A percentile compares a stretch with the other conserved stretches of the same genome.
Evolutionary conservation across 805 yeast species (phyloP).

Genomic region (Lachancea sp.): DNA sequence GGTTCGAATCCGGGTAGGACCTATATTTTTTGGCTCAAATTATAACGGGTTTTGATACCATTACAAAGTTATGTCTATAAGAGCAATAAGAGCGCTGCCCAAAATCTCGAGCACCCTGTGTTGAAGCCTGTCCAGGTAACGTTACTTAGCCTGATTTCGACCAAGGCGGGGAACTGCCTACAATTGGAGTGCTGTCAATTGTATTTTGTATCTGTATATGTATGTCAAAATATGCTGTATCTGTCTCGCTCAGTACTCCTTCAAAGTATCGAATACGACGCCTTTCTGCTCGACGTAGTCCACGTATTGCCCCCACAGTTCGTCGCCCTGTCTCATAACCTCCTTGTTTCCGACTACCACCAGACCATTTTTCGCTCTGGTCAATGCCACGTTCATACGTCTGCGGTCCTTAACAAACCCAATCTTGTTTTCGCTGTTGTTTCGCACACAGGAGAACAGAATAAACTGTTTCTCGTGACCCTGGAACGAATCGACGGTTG

Average conservation of each 20-base stretch:
- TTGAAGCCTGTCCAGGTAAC: too few species aligned
- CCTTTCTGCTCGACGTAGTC: constrained; percentile 34
- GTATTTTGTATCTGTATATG: too few species aligned
- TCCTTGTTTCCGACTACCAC: constrained; percentile 56
- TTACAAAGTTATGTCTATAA: too few species aligned
- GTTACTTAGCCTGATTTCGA: too few species aligned
- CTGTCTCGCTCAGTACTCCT: constrained; percentile 12
- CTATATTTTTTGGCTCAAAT: constrained; percentile 35
- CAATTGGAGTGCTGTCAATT: too few species aligned
- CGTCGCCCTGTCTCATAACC: constrained; percentile 40
- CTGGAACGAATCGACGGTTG: constrained; percentile 84
- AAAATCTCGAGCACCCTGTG: too few species aligned
- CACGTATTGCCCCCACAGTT: constrained; percentile 47
- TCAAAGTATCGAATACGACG: constrained; percentile 25
- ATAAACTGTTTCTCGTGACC: constrained; percentile 84
- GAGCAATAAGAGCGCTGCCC: too few species aligned
- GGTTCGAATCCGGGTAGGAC: constrained; percentile 86
- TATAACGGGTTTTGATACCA: too few species aligned
- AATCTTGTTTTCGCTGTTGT: constrained; percentile 45
- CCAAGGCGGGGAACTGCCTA: too few species aligned
- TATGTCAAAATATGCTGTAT: background rate
- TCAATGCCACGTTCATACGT: constrained; percentile 65
- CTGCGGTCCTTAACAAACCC: constrained; percentile 59
- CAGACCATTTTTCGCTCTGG: constrained; percentile 60
- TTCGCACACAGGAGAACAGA: constrained; percentile 72